These are phyloP conservation scores for Cyberlindnera meyerae DNA, from an alignment of 805 yeast genomes.

Conservation along the genomic window DNA sequence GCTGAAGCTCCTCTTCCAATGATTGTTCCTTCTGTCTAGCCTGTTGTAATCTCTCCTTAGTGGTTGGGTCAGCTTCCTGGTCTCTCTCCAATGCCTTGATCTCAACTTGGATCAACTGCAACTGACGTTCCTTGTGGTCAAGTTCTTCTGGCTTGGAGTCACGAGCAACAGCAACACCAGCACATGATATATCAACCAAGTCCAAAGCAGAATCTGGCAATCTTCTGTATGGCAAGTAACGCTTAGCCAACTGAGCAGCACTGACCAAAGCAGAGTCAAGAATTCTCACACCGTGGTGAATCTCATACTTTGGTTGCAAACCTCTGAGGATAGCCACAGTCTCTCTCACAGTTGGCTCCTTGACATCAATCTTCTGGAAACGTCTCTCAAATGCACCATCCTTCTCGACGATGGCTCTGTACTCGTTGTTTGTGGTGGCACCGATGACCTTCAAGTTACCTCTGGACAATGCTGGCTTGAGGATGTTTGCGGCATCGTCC, in stretches of 20 bases:
- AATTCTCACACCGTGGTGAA: constrained; percentile 96
- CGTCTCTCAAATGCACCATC: constrained; percentile 99
- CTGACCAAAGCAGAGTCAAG: constrained; percentile 90
- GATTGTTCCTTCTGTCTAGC: constrained; percentile 80
- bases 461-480: constrained; percentile 96
- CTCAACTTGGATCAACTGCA: constrained; percentile 89
- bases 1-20: constrained; percentile 77
- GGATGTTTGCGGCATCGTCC: constrained; percentile 91
- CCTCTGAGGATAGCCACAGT: constrained; percentile 97
- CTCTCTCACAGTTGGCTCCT: constrained; percentile 87
- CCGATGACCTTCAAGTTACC: constrained; percentile 97
- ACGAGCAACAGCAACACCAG: constrained; percentile 95
- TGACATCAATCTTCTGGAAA: constrained; percentile 95
- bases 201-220: constrained; percentile 97
- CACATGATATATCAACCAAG: constrained; percentile 92
- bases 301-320: constrained; percentile 88
- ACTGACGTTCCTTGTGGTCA: constrained; percentile 88
- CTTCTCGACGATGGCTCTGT: constrained; percentile 86
- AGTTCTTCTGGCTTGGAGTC: constrained; percentile 97
- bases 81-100: constrained; percentile 96
- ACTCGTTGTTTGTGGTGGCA: constrained; percentile 94
- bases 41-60: constrained; percentile 77
- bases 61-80: constrained; percentile 73
- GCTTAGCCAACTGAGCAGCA: constrained; percentile 91
- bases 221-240: constrained; percentile 91